Evolutionary conservation across 2,329 filamentous ascomycete genomes (phyloP), one percentile per base, ranked within the genome.

Genomic region (Fusarium fujikuroi): DNA sequence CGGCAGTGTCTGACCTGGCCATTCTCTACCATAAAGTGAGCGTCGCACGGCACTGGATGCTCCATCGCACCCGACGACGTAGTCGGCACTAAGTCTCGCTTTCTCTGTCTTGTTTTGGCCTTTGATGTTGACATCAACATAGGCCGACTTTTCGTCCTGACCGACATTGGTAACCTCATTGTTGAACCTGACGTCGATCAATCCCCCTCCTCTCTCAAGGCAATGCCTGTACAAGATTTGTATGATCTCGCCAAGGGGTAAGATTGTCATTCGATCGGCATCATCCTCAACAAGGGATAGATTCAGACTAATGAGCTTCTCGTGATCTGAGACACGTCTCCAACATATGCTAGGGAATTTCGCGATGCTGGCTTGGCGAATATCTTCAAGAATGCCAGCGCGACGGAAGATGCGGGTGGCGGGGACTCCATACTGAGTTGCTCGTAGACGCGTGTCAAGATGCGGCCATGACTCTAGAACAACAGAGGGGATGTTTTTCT

Each of bases 261-360:
- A 21, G 0, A 65, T 65, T 0, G 62, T 63, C 62, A 63, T 65
- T 11, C 58, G 46, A 46, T 65, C 62, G 9, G 58, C 46, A 34
- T 65, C 39, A 32, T 65, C 62, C 14, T 65, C 58, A 2, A 65
- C 62, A 4, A 65, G 62, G 6, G 58, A 65, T 1, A 65, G 58
- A 1, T 65, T 46, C 3, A 65, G 58, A 28, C 62, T 46, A 7
- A 65, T 64, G 3, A 64, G 14, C 21, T 62, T 64, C 36, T 63
- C 19, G 3, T 49, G 34, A 14, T 65, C 58, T 18, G 58, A 52
- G 3, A 65, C 62, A 1, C 62, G 39, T 23, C 62, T 63, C 62
- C 62, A 65, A 4, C 62, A 65, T 1, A 65, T 65, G 4, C 46
- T 65, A 0, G 62, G 62, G 2, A 65, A 65, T 3, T 16, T 53